Conservation (phyloP, 441 rosid genomes). For the Capsella rubella region DNA sequence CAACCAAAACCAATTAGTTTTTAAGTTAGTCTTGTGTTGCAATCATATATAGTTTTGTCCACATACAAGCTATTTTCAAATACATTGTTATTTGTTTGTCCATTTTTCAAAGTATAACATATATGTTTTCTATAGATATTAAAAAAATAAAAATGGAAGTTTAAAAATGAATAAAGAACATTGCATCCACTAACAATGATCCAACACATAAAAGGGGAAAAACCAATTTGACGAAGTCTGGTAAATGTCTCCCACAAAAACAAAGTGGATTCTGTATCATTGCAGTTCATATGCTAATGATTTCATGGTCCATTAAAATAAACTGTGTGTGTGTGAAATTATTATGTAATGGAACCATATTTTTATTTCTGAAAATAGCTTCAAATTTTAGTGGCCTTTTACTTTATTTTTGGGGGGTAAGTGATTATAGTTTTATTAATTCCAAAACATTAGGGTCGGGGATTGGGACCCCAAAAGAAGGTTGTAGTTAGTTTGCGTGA, state of each 20-base stretch:
- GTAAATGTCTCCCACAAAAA: slow-evolving; percentile 46
- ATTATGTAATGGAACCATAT: slow-evolving; percentile 30
- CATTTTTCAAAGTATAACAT: slow-evolving; percentile 6
- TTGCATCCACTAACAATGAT: slow-evolving; percentile 23
- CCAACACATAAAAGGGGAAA: slow-evolving; percentile 24
- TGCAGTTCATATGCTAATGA: slow-evolving; percentile 46
- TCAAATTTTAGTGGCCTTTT: slow-evolving; percentile 22
- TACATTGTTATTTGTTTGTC: slow-evolving; percentile 12
- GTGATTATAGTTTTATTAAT: slow-evolving; percentile 31
- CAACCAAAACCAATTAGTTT: background rate
- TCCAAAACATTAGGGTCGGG: slow-evolving; percentile 42
- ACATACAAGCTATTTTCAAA: slow-evolving; percentile 27
- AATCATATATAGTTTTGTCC: slow-evolving; percentile 15
- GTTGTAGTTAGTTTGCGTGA: slow-evolving; percentile 41
- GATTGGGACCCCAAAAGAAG: slow-evolving; percentile 40
- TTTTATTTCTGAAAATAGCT: background rate
- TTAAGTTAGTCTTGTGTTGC: slow-evolving; percentile 6
- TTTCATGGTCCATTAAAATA: slow-evolving; percentile 40
- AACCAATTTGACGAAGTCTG: slow-evolving; percentile 26
- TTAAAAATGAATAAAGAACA: slow-evolving; percentile 11
- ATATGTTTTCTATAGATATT: background rate
- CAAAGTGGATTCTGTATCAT: slow-evolving; percentile 42
- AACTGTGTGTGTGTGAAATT: slow-evolving; percentile 3
- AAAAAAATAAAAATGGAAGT: background rate
- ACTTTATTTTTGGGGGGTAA: slow-evolving; percentile 23